These are phyloP conservation scores for Symbiodinium natans DNA, from an alignment of 73 alveolate genomes.

Conservation along the genomic window DNA sequence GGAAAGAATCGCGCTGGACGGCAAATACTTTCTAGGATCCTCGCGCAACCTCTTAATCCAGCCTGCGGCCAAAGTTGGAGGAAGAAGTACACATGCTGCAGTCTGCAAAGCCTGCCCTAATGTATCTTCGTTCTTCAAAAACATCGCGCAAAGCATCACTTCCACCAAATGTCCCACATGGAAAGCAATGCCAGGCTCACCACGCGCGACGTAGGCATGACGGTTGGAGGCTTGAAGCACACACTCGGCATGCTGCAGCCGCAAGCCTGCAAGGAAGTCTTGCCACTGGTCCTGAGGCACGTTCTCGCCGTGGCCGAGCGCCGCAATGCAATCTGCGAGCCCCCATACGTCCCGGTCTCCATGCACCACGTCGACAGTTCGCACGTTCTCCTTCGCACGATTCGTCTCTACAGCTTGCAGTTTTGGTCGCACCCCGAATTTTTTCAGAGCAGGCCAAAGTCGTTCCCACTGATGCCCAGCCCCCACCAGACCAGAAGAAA, in stretches of 20 bases:
- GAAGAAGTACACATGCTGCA: background rate
- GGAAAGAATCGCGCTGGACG: background rate
- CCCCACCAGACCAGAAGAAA: background rate
- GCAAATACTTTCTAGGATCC: background rate
- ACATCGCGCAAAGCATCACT: background rate
- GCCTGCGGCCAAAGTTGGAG: background rate
- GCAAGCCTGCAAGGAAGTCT: background rate
- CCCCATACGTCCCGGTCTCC: background rate
- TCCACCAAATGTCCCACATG: background rate
- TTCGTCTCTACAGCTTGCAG: background rate
- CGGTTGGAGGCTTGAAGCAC: background rate
- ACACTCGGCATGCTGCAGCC: background rate
- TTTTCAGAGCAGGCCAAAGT: background rate
- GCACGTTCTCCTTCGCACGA: background rate
- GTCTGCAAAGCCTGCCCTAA: background rate
- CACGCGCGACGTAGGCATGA: background rate
- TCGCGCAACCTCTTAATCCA: background rate
- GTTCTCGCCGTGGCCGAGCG: background rate
- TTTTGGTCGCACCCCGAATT: background rate
- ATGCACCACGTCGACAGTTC: background rate
- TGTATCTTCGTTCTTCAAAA: background rate
- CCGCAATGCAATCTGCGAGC: background rate
- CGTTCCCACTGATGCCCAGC: background rate
- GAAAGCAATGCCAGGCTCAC: background rate
- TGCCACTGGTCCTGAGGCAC: background rate